Percentiles rank a stretch among this genome's conserved stretches.
Conservation (phyloP, 225 moss, liverwort and hornwort species). For the Physcomitrium patens region DNA sequence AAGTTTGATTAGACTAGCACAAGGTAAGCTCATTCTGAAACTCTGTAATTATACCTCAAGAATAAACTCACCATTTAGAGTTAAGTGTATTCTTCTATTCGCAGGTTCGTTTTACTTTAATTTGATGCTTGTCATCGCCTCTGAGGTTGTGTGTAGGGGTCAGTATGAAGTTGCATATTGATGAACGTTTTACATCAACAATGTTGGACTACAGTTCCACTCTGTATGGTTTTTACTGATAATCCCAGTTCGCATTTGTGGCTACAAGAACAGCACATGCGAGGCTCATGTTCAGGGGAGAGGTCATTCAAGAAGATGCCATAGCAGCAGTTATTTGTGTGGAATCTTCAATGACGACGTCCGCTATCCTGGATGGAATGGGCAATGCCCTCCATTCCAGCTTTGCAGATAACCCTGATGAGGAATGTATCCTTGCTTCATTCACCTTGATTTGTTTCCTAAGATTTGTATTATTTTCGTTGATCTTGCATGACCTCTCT, state of each 20-base stretch:
- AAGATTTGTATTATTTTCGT: not conserved
- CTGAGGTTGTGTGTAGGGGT: slow-evolving; percentile 16
- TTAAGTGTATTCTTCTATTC: slow-evolving; percentile 8
- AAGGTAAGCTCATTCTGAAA: slow-evolving; percentile 61
- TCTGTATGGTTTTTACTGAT: slow-evolving; percentile 22
- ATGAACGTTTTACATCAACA: slow-evolving; percentile 9
- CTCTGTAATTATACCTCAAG: not conserved
- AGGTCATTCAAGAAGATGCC: slow-evolving; percentile 82
- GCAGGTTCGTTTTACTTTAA: not conserved
- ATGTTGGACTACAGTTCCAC: slow-evolving; percentile 18
- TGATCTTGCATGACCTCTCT: not conserved
- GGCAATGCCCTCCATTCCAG: slow-evolving; percentile 92
- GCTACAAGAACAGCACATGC: slow-evolving; percentile 71
- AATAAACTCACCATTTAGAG: slow-evolving; percentile 7
- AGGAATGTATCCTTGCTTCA: slow-evolving; percentile 81
- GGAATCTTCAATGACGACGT: slow-evolving; percentile 95
- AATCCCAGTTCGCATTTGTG: slow-evolving; percentile 27
- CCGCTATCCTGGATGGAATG: slow-evolving; percentile 82
- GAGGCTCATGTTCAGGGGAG: slow-evolving; percentile 93
- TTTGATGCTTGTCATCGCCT: slow-evolving; percentile 22
- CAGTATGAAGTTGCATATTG: slow-evolving; percentile 2
- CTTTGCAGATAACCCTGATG: slow-evolving; percentile 88
- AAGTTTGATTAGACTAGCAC: slow-evolving; percentile 95
- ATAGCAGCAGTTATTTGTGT: slow-evolving; percentile 92
- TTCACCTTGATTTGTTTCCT: no score